Conservation (phyloP, 2,329 filamentous ascomycete genomes). For the Monilinia polystroma region DNA sequence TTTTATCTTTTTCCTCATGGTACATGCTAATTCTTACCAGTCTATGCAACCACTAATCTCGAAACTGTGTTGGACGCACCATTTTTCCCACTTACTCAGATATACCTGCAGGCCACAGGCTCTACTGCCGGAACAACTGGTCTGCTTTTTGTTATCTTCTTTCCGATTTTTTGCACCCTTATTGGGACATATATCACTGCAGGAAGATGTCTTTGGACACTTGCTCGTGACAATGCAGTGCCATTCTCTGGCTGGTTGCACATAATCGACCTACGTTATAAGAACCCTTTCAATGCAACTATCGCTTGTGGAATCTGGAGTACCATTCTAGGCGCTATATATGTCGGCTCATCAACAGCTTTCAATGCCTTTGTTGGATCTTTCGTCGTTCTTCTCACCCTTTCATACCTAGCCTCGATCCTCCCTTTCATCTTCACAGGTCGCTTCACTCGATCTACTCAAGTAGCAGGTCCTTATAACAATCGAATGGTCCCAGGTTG, state of each 20-base stretch:
- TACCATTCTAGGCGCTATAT: constrained; percentile 61
- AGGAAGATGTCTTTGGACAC: constrained; percentile 62
- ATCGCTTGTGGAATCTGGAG: constrained; percentile 50
- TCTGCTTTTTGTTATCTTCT: constrained; percentile 53
- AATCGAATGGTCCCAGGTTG: constrained; percentile 53
- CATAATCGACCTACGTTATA: constrained; percentile 47
- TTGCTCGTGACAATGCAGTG: constrained; percentile 57
- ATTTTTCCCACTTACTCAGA: constrained; percentile 63
- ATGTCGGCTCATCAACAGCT: constrained; percentile 63
- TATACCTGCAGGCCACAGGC: constrained; percentile 61
- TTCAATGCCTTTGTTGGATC: constrained; percentile 66
- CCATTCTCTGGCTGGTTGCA: constrained; percentile 52
- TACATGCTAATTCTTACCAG: constrained; percentile 25
- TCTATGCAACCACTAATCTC: constrained; percentile 58
- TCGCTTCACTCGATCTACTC: constrained; percentile 34
- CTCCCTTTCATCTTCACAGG: constrained; percentile 54
- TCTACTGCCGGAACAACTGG: constrained; percentile 52
- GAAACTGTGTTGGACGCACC: constrained; percentile 51
- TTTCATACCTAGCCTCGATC: constrained; percentile 63
- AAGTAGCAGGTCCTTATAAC: constrained; percentile 23
- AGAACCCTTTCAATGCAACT: constrained; percentile 57
- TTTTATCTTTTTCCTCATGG: background rate
- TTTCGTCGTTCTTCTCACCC: constrained; percentile 54
- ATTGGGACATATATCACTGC: constrained; percentile 59
- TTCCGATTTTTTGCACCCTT: constrained; percentile 52